Percentiles rank a stretch among this genome's conserved stretches.
Evolutionary conservation across 2,329 filamentous ascomycete species (phyloP).

Genomic region (Neofusicoccum umdonicola): DNA sequence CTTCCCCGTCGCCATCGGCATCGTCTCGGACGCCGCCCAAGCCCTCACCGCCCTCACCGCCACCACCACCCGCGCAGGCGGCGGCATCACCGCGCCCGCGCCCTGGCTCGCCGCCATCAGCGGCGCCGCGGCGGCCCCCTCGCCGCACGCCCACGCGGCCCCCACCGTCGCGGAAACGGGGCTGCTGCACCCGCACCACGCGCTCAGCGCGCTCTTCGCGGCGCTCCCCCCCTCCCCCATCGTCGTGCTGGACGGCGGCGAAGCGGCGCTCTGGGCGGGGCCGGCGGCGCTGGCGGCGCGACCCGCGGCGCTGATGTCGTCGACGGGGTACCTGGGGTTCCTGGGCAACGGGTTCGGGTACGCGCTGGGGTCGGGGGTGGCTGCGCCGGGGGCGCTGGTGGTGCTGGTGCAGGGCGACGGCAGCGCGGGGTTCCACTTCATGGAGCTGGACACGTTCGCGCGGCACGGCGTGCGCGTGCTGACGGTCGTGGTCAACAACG

Average conservation of each 20-base stretch:
- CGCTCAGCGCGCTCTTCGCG: slow-evolving; percentile 38
- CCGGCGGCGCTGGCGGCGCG: not conserved
- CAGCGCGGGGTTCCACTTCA: slow-evolving; percentile 46
- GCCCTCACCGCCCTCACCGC: slow-evolving; percentile 32
- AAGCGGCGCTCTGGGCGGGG: slow-evolving; percentile 37
- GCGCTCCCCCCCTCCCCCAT: slow-evolving; percentile 36
- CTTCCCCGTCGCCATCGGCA: slow-evolving; percentile 39
- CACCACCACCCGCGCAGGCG: not conserved
- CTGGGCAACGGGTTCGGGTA: slow-evolving; percentile 50
- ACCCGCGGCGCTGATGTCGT: slow-evolving; percentile 27
- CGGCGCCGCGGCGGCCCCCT: not conserved
- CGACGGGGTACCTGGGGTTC: slow-evolving; percentile 44
- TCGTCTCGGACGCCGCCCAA: slow-evolving; percentile 40
- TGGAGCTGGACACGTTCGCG: slow-evolving; percentile 47
- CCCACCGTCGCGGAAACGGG: not conserved
- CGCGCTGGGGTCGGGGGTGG: slow-evolving; percentile 35
- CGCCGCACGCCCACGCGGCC: not conserved
- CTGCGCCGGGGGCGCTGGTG: slow-evolving; percentile 37
- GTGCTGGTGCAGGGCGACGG: slow-evolving; percentile 49
- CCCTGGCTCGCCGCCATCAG: slow-evolving; percentile 23
- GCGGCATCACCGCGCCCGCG: slow-evolving; percentile 20
- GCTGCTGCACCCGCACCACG: slow-evolving; percentile 44
- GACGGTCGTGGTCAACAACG: slow-evolving; percentile 46
- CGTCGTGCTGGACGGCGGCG: slow-evolving; percentile 43
- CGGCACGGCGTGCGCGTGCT: slow-evolving; percentile 41